These are phyloP conservation scores for Oryza australiensis DNA, from an alignment of 176 grass and related monocot genomes.

Conservation along the genomic window DNA sequence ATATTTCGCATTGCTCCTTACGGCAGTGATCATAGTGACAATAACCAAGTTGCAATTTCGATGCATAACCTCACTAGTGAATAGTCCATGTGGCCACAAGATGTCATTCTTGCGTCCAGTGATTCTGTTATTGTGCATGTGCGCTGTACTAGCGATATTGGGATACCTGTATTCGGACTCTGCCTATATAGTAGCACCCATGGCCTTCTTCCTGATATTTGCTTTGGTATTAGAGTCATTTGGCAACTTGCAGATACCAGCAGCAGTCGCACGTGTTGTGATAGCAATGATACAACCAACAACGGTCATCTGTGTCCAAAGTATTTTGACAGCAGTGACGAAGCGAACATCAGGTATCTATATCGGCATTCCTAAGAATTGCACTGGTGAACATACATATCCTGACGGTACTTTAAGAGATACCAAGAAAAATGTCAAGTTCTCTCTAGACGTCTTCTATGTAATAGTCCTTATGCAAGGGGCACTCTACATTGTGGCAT, in stretches of 20 bases:
- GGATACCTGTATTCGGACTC: not conserved
- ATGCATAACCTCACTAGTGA: not conserved
- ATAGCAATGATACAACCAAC: not conserved
- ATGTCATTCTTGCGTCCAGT: not conserved
- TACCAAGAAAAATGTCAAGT: not conserved
- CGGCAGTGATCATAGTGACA: not conserved
- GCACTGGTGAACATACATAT: not conserved
- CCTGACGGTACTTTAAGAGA: not conserved
- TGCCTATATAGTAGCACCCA: rapidly evolving
- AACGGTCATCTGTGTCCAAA: not conserved
- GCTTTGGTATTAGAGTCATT: not conserved
- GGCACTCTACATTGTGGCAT: not conserved
- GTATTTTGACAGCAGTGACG: not conserved
- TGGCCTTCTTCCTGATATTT: rapidly evolving
- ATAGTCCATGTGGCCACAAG: not conserved
- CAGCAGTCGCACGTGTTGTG: not conserved
- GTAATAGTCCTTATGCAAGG: slow-evolving; percentile 18
- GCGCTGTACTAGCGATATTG: not conserved
- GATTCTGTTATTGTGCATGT: not conserved
- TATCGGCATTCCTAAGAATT: not conserved
- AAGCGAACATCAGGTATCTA: not conserved
- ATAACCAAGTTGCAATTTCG: not conserved
- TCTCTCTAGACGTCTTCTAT: slow-evolving; percentile 14
- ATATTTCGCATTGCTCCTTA: not conserved
- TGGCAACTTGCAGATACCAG: slow-evolving; percentile 33